Base-by-base conservation (phyloP, 139 green algal species). In the Chlorella sp. region DNA sequence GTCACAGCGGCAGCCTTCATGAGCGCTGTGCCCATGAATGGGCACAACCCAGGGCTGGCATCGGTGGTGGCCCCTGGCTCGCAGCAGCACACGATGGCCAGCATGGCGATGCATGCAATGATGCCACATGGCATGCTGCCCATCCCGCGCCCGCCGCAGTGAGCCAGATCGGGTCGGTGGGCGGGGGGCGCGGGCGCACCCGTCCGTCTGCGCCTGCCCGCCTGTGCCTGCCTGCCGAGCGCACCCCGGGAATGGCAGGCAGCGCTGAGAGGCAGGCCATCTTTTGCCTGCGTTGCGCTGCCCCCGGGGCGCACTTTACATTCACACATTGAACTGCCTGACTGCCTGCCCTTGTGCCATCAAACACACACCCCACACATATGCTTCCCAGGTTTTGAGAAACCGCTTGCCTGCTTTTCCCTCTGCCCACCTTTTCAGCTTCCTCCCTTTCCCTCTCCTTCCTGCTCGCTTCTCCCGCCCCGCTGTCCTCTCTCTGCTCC, bases 11-110 rank as follows among this genome's bases (percentile, higher is more conserved):
- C 83, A 5, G 16, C 84, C 39, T 89, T 79, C 71, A 82, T 82
- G 71, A 68, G 42, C 40, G 2, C n/a, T 26, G 37, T 88, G 60
- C 75, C 90, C 22, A 89, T 92, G 82, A 90, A 85, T 2, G 90
- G 90, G 32, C 75, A 86, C 15, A 90, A 92, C 75, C 85, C 73
- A 2, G 83, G 81, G 0, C 77, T 87, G 39, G 90, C 90, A 26
- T 76, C 83, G 14, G 85, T 69, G 30, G 89, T 89, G 61, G n/a
- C 78, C 19, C 80, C 88, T 4, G 83, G 69, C 28, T 39, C 40
- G 60, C 48, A 57, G 57, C 79, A 28, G 11, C 78, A 39, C 18
- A 42, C 79, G 42, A 22, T 85, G 79, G 42, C 42, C 30, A 42
- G 79, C 79, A 85, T 85, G 79, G 79, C 79, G 53, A 36, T 85